Evolutionary conservation across 2,329 filamentous ascomycete species (phyloP).

Genomic region (Blastomyces percursus): DNA sequence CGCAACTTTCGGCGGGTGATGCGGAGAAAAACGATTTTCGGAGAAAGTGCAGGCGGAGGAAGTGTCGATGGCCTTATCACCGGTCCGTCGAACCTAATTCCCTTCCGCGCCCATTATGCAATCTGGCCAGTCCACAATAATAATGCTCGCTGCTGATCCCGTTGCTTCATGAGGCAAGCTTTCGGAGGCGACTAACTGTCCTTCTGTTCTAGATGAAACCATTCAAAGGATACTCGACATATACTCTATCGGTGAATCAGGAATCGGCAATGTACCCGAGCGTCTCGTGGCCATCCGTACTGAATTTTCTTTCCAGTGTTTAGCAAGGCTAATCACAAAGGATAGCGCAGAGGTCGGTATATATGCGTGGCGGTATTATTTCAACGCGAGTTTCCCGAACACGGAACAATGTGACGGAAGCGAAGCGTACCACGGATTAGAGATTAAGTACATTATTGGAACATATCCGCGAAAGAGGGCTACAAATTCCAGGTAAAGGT

Average conservation of each 20-base stretch:
- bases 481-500: slow-evolving; percentile 16
- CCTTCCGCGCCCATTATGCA: slow-evolving; percentile 23
- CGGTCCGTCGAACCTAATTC: slow-evolving; percentile 13
- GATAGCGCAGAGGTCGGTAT: slow-evolving; percentile 12
- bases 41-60: slow-evolving; percentile 38
- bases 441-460: slow-evolving; percentile 24
- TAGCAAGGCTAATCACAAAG: slow-evolving; percentile 13
- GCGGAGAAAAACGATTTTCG: slow-evolving; percentile 32
- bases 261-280: slow-evolving; percentile 9
- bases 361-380: slow-evolving; percentile 22
- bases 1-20: slow-evolving; percentile 26
- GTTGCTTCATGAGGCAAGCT: slow-evolving; percentile 11
- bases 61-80: slow-evolving; percentile 17
- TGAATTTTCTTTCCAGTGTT: slow-evolving; percentile 17
- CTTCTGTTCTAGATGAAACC: slow-evolving; percentile 1
- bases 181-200: slow-evolving; percentile 10
- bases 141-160: neutral
- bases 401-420: slow-evolving; percentile 14
- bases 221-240: slow-evolving; percentile 3
- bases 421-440: slow-evolving; percentile 26
- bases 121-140: slow-evolving; percentile 14
- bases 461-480: slow-evolving; percentile 18
- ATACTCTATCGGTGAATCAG: slow-evolving; percentile 13
- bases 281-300: slow-evolving; percentile 15
- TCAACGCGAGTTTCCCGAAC: slow-evolving; percentile 23